Base-by-base conservation (phyloP, 2,329 filamentous ascomycete species). In the Sporothrix phasma region DNA sequence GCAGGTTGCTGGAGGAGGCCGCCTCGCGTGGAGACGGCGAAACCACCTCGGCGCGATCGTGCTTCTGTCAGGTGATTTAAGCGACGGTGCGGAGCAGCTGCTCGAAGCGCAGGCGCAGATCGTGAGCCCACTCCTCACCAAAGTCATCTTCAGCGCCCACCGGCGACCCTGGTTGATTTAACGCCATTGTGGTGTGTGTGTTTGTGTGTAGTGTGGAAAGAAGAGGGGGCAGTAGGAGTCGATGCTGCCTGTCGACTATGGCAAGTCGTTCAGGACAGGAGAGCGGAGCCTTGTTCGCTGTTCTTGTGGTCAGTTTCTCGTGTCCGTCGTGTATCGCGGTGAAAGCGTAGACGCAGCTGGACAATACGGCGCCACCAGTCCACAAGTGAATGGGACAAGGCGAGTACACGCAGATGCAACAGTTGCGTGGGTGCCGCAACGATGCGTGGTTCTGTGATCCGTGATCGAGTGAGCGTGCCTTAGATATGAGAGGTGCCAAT, bases 81-180 rank as follows among this genome's bases (percentile, higher is more conserved):
- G 74, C 92, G 85, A 79, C 90, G 92, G 89, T 91, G 74, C 90
- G 88, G 72, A 97, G 81, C 66, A 96, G 79, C 68, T 92, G 88
- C 74, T 96, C 90, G 75, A 97, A 97, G 72, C 91, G 88, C 71
- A 88, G 79, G 61, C 89, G 88, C 71, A 97, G 79, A 66, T 92
- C 89, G 71, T 85, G 82, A 29, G 92, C 90, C 86, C 87, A 90
- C 71, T 84, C 82, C 72, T 92, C 88, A 72, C 88, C 87, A 70
- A 84, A 83, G 6, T 80, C 77, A 45, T 71, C 74, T 61, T 73
- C 71, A 66, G 13, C 71, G 64, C 34, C 68, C 63, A 56, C 60
- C 53, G 66, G 53, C 26, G 63, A 51, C 41, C 67, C 67, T 66
- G 69, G 69, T 54, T 68, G 68, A 62, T 68, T 66, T 37, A 70